Evolutionary conservation across 345 rosid genomes (phyloP).

Genomic region (Stellera chamaejasme): DNA sequence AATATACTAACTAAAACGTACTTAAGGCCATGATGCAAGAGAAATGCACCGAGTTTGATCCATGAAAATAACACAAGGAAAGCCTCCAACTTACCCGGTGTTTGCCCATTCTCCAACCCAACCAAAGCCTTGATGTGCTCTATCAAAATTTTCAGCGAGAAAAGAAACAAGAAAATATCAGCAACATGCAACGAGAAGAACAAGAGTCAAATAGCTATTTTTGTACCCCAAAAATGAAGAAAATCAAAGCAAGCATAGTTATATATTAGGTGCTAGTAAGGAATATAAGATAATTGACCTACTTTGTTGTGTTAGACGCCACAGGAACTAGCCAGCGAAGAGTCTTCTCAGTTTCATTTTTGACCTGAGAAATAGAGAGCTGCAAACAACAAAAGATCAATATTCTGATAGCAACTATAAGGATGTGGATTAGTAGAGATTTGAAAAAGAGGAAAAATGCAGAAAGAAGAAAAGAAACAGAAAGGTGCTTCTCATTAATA

Average conservation of each 20-base stretch:
- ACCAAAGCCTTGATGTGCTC: constrained; percentile 93
- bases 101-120: constrained; percentile 99
- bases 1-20: no score
- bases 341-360: constrained; percentile 81
- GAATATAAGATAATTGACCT: constrained; percentile 17
- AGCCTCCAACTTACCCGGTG: constrained; percentile 42
- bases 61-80: constrained; percentile 1
- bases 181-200: background rate
- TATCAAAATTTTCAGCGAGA: constrained; percentile 20
- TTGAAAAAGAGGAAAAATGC: background rate
- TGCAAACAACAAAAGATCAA: constrained; percentile 25
- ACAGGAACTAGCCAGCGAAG: constrained; percentile 79
- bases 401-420: background rate
- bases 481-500: no score
- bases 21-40: no score
- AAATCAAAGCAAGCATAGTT: background rate
- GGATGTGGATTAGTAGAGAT: constrained; percentile 1
- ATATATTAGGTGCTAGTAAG: background rate
- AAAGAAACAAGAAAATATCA: constrained; percentile 12
- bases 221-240: no score
- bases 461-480: background rate
- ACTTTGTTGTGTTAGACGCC: constrained; percentile 82
- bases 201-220: background rate
- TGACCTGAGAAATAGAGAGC: constrained; percentile 50
- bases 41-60: background rate